Evolutionary conservation across 2,329 filamentous ascomycete species (phyloP), one percentile per base, ranked within the genome.

Genomic region (Magnaporthiopsis incrustans): DNA sequence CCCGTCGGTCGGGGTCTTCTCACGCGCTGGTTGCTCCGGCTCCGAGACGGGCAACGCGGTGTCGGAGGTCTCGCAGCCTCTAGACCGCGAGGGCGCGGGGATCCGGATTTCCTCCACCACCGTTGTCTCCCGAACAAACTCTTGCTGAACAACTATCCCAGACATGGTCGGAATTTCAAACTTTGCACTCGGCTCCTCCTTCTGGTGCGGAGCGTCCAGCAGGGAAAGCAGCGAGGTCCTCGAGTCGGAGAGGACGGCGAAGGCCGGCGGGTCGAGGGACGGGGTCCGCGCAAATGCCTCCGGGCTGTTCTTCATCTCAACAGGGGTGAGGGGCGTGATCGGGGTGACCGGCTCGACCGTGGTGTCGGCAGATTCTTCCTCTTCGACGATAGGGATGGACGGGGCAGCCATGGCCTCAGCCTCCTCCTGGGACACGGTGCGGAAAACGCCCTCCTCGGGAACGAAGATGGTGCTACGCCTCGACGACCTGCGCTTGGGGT

Each of bases 361-460:
- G 35, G 65, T 57, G 35, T 66, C 62, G 58, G 70, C 69, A 18
- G 63, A 26, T 33, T 67, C 66, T 8, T 67, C 69, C 56, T 71
- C 69, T 27, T 71, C 68, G 57, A 74, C 71, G 0, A 71, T 64
- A 14, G 67, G 64, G 10, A 67, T 64, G 15, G 65, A 65, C 3
- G 68, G 66, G 33, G 68, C 73, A 64, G 79, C 75, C 64, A 81
- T 72, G 6, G 76, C 77, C 25, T 78, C 77, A 14, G 80, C 77
- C 65, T 84, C 81, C 65, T 81, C 76, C 67, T 85, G 79, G 1
- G 85, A 84, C 59, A 87, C 75, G 2, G 85, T 85, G 60, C 83
- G 82, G 71, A 89, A 88, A 64, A 85, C 83, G 60, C 86, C 88
- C 70, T 88, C 81, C 25, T 82, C 81, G 6, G 87, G 84, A 15